Evolutionary conservation across 371 early-diverging fungal genomes (phyloP), one percentile per base, ranked within the genome.

Genomic region (Nematocida sp.): DNA sequence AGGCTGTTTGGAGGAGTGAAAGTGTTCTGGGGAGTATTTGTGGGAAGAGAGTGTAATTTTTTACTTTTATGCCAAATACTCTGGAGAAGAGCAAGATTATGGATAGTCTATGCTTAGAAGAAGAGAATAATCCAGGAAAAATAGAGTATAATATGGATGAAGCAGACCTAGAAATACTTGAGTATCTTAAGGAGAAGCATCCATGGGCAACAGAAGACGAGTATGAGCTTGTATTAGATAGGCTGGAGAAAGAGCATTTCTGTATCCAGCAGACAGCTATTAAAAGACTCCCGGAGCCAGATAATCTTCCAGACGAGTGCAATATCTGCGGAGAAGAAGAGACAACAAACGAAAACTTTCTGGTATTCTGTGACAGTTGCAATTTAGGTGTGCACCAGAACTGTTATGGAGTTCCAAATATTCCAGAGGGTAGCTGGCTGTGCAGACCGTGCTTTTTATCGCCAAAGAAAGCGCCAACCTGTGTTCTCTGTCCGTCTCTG

Each of bases 281-380:
- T 43, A 83, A 35, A 45, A 48, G 49, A 65, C 48, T 66, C 47
- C 37, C 84, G 84, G 35, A 65, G 2, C 2, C 49, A 17, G 67
- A 66, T n/a, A 41, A 60, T 1, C 27, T 60, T 0, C 0, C 76
- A 53, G 74, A 76, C 43, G 65, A 87, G 11, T 96, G 96, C 79
- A 89, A 88, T 0, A 88, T 96, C 7, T 96, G 96, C 83, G 90
- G 90, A 29, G 58, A 51, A 15, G 11, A 31, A 25, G 77, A 76
- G 25, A 58, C 51, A 23, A 41, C 23, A 38, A 67, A 60, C 2
- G 75, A 77, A 15, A 95, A 96, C 80, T 93, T 91, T 0, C 94
- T 96, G 62, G 95, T 96, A 1, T 95, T 93, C 78, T 96, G 96
- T 84, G 96, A 96, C 82, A 94, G 96, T 0, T 96, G 96, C 82